These are phyloP conservation scores for Crithidia fasciculata DNA, from an alignment of 208 protist species.

Conservation along the genomic window DNA sequence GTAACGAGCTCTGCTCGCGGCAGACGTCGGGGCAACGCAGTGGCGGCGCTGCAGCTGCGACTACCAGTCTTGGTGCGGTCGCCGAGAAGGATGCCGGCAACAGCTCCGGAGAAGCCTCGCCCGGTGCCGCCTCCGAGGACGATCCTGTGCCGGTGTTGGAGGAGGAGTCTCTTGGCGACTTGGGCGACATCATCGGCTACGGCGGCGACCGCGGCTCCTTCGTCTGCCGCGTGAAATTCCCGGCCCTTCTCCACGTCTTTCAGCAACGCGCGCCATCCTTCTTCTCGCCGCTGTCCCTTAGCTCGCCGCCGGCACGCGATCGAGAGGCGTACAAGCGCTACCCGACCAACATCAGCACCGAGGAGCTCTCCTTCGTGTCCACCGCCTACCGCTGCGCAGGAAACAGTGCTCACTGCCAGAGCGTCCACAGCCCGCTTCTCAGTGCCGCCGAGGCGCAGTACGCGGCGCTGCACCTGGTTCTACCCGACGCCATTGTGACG, in stretches of 20 bases:
- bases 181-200: slow-evolving; percentile 54
- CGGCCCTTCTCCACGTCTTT: slow-evolving; percentile 6
- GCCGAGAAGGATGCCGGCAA: neutral
- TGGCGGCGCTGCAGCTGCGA: no score
- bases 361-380: slow-evolving; percentile 41
- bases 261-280: slow-evolving; percentile 3
- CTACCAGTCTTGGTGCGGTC: neutral
- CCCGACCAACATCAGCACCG: slow-evolving; percentile 30
- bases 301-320: slow-evolving; percentile 3
- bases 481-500: slow-evolving; percentile 64
- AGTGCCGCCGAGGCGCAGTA: slow-evolving; percentile 24
- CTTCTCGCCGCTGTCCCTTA: slow-evolving; percentile 8
- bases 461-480: slow-evolving; percentile 52
- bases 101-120: neutral
- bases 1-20: neutral
- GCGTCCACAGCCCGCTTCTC: slow-evolving; percentile 15
- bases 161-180: slow-evolving; percentile 29
- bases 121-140: neutral
- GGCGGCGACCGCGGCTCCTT: slow-evolving; percentile 76
- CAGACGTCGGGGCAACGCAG: no score
- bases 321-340: slow-evolving; percentile 50
- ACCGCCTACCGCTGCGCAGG: slow-evolving; percentile 27
- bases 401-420: slow-evolving; percentile 22
- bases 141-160: slow-evolving; percentile 9
- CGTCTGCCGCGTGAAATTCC: slow-evolving; percentile 58